These are phyloP conservation scores for Hebeloma cylindrosporum DNA, from an alignment of 768 basidiomycete species.

Conservation along the genomic window DNA sequence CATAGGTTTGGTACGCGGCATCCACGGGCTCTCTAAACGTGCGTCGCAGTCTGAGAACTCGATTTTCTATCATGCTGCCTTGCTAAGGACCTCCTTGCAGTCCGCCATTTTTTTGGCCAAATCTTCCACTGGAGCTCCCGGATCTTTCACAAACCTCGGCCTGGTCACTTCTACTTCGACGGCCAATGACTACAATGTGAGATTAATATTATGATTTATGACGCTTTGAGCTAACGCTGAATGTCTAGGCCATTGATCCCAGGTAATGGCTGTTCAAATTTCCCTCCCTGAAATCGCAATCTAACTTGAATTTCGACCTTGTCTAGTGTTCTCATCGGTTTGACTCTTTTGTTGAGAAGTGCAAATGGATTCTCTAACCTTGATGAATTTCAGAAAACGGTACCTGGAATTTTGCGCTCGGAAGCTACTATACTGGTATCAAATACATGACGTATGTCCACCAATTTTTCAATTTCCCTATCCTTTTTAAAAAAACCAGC, in stretches of 20 bases:
- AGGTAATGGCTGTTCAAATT: slow-evolving; percentile 35
- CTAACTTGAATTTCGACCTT: neutral
- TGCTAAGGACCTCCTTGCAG: slow-evolving; percentile 3
- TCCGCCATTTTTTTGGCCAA: slow-evolving; percentile 55
- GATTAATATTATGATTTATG: slow-evolving; percentile 9
- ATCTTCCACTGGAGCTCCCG: slow-evolving; percentile 47
- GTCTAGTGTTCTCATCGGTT: slow-evolving; percentile 33
- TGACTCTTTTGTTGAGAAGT: neutral
- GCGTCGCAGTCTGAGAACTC: slow-evolving; percentile 35
- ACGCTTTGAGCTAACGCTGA: neutral
- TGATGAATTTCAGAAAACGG: slow-evolving; percentile 30
- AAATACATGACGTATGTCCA: slow-evolving; percentile 43
- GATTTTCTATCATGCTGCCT: slow-evolving; percentile 10
- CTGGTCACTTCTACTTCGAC: slow-evolving; percentile 44
- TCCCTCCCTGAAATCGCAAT: neutral
- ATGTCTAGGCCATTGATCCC: slow-evolving; percentile 49
- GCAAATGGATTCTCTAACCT: neutral
- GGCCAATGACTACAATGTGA: slow-evolving; percentile 42
- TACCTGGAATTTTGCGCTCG: slow-evolving; percentile 50
- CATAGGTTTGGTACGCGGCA: slow-evolving; percentile 53
- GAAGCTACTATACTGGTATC: slow-evolving; percentile 59
- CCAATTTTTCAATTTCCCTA: no score
- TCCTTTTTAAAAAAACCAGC: no score
- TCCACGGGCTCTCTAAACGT: slow-evolving; percentile 53
- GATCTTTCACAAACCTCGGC: slow-evolving; percentile 44